Conservation (phyloP, 1,284 basidiomycete genomes). For the Uromyces viciae-fabae region DNA sequence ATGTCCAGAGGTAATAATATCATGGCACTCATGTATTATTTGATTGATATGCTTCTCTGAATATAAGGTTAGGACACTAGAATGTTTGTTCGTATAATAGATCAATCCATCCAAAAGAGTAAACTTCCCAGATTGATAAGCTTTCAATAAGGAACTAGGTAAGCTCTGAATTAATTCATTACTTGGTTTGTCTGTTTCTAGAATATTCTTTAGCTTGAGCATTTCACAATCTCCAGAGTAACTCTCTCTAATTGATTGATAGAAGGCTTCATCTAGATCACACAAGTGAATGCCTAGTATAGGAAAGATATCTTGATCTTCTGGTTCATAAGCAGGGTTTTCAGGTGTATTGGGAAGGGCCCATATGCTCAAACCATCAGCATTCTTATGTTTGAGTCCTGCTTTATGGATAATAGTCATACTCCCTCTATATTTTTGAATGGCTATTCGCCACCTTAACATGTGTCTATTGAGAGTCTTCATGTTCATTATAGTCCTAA, state of each 20-base stretch:
- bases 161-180: too few relatives aligned
- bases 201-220: too few relatives aligned
- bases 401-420: not conserved
- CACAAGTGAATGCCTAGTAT: not conserved
- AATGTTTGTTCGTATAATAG: not conserved
- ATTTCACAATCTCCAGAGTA: too few relatives aligned
- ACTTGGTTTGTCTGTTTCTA: too few relatives aligned
- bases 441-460: not conserved
- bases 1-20: not conserved
- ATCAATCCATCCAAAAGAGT: not conserved
- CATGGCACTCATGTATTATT: not conserved
- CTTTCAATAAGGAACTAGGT: not conserved
- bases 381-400: not conserved
- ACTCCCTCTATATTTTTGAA: not conserved
- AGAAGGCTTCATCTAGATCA: not conserved
- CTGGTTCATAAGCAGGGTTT: not conserved
- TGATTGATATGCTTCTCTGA: not conserved
- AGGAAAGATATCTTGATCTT: not conserved
- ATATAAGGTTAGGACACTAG: not conserved
- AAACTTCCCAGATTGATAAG: not conserved
- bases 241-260: not conserved
- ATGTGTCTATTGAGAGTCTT: conserved; percentile 12
- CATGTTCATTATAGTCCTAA: not conserved
- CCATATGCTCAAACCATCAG: not conserved
- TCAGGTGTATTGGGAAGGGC: not conserved